Percentiles rank a stretch among this genome's conserved stretches.
Conservation (phyloP, 495 filamentous ascomycete genomes). For the Talaromyces ruber region DNA sequence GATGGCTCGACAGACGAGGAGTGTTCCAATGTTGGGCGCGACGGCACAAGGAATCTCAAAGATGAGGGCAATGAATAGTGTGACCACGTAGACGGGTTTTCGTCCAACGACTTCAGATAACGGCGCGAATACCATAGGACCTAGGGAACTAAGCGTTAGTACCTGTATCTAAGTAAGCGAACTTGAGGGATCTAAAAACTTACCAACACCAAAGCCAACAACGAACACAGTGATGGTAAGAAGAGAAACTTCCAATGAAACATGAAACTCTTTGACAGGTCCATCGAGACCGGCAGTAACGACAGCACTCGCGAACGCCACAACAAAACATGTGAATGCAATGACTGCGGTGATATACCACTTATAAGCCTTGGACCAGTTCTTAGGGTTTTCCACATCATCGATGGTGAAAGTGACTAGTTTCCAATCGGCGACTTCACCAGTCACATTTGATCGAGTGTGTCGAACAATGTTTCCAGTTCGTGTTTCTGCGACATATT, state of each 20-base stretch:
- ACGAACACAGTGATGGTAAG: slow-evolving; percentile 67
- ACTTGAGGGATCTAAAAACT: slow-evolving; percentile 7
- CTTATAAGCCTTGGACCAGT: slow-evolving; percentile 50
- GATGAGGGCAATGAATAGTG: slow-evolving; percentile 55
- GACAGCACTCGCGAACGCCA: slow-evolving; percentile 56
- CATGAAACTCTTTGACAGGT: slow-evolving; percentile 49
- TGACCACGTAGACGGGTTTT: slow-evolving; percentile 50
- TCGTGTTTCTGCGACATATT: slow-evolving; percentile 54
- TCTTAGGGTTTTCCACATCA: slow-evolving; percentile 52
- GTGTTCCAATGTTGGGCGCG: slow-evolving; percentile 61
- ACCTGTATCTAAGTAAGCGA: not conserved
- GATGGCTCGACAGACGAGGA: slow-evolving; percentile 63
- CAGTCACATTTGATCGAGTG: slow-evolving; percentile 40
- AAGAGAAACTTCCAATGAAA: slow-evolving; percentile 58
- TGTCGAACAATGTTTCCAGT: slow-evolving; percentile 51
- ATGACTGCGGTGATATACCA: slow-evolving; percentile 60
- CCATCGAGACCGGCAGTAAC: slow-evolving; percentile 59
- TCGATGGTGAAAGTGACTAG: slow-evolving; percentile 62
- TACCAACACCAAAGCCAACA: slow-evolving; percentile 69
- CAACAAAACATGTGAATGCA: slow-evolving; percentile 53
- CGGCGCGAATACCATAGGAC: slow-evolving; percentile 76
- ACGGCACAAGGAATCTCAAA: slow-evolving; percentile 75
- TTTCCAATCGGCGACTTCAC: slow-evolving; percentile 51
- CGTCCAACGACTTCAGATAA: slow-evolving; percentile 65
- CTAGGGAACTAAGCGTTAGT: slow-evolving; percentile 12